These are phyloP conservation scores for Choiromyces venosus DNA, from an alignment of 495 filamentous ascomycete genomes.

Conservation along the genomic window DNA sequence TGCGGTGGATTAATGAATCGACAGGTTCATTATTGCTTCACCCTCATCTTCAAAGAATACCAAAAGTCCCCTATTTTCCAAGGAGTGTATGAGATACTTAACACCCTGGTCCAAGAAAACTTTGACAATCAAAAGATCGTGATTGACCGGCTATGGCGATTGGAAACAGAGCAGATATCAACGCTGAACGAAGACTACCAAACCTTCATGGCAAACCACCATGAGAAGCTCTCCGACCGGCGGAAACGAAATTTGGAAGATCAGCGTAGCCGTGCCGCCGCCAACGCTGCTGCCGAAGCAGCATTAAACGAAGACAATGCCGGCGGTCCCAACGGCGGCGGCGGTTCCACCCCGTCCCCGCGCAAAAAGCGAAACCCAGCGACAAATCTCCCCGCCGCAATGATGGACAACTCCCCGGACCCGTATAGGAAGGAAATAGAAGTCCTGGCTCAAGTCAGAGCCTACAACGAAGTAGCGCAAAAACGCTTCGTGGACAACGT, in stretches of 20 bases:
- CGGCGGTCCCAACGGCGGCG: not conserved
- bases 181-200: constrained; percentile 37
- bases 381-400: not conserved
- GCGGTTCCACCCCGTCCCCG: constrained; percentile 1
- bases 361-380: constrained; percentile 16
- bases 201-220: constrained; percentile 23
- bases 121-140: constrained; percentile 15
- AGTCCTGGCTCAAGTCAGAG: constrained; percentile 30
- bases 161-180: constrained; percentile 32
- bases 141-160: constrained; percentile 15
- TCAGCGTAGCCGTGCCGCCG: constrained; percentile 6
- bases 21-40: constrained; percentile 22
- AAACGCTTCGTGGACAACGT: constrained; percentile 40
- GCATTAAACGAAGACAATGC: not conserved
- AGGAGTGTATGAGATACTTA: constrained; percentile 21
- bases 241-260: constrained; percentile 33
- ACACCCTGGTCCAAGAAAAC: constrained; percentile 13
- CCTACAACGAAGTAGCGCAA: constrained; percentile 36
- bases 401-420: constrained; percentile 18
- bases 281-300: not conserved
- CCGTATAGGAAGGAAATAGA: constrained; percentile 34
- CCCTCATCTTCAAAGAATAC: constrained; percentile 21
- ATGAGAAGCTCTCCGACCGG: constrained; percentile 10
- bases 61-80: constrained; percentile 27
- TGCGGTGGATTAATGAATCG: constrained; percentile 14